Conservation (phyloP, 768 basidiomycete genomes). For the Artomyces pyxidatus region DNA sequence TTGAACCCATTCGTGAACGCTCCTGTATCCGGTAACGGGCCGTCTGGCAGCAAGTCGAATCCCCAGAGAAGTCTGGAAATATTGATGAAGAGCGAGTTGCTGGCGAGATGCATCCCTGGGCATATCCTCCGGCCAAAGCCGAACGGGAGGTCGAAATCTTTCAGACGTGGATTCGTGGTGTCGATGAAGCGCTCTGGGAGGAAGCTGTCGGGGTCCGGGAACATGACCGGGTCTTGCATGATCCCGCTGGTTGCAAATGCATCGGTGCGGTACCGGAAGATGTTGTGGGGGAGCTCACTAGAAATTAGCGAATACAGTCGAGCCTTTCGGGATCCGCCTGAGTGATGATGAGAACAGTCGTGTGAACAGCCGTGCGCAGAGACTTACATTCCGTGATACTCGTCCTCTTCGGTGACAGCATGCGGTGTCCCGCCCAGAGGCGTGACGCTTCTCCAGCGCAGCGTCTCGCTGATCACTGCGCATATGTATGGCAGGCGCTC, state of each 20-base stretch:
- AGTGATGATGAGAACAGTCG: not conserved
- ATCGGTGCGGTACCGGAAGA: not conserved
- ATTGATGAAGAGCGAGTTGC: slow-evolving; percentile 14
- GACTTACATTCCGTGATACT: slow-evolving; percentile 12
- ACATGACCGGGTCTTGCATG: slow-evolving; percentile 16
- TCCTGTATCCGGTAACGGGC: not conserved
- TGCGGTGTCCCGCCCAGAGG: slow-evolving; percentile 8
- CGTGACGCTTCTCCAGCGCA: slow-evolving; percentile 3
- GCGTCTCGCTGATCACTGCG: slow-evolving; percentile 10
- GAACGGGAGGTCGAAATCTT: slow-evolving; percentile 6
- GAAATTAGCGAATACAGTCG: slow-evolving; percentile 16
- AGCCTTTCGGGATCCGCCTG: slow-evolving; percentile 18
- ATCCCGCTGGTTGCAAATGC: slow-evolving; percentile 18
- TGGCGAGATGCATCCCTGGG: slow-evolving; percentile 16
- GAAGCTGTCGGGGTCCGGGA: slow-evolving; percentile 16
- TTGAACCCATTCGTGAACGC: slow-evolving; percentile 1
- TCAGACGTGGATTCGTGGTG: not conserved
- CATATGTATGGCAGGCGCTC: slow-evolving; percentile 13
- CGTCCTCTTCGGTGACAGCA: slow-evolving; percentile 14
- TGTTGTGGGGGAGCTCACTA: slow-evolving; percentile 10
- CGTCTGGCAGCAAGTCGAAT: slow-evolving; percentile 6
- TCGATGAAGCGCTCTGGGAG: slow-evolving; percentile 16
- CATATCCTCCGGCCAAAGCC: slow-evolving; percentile 15
- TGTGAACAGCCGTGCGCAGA: not conserved
- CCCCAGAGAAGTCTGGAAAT: slow-evolving; percentile 13